Conservation (phyloP, 345 rosid species). For the Salix udensis region DNA sequence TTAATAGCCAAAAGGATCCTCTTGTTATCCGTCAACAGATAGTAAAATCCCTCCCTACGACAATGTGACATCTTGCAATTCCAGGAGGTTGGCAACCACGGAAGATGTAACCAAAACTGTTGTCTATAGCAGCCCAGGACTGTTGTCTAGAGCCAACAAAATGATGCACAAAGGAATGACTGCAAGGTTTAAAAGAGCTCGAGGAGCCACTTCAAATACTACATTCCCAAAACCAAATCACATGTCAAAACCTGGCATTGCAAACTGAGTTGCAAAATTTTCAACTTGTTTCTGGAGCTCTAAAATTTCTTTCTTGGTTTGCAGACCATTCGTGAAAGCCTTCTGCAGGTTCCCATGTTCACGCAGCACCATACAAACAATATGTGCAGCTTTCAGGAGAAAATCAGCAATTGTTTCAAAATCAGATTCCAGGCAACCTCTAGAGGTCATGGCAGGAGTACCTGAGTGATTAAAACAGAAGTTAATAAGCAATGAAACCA, state of each 20-base stretch:
- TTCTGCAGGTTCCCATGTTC: constrained; percentile 16
- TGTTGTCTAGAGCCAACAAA: background rate
- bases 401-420: constrained; percentile 26
- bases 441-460: constrained; percentile 30
- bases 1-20: background rate
- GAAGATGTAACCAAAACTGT: background rate
- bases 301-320: constrained; percentile 10
- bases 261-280: constrained; percentile 28
- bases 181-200: background rate
- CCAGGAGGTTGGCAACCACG: background rate
- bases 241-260: constrained; percentile 26
- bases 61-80: background rate
- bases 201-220: background rate
- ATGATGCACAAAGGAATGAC: background rate
- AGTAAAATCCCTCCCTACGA: background rate
- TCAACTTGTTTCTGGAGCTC: constrained; percentile 24
- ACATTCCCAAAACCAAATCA: background rate
- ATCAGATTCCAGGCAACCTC: constrained; percentile 30
- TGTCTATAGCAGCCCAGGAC: background rate
- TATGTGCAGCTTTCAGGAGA: constrained; percentile 23
- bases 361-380: constrained; percentile 9
- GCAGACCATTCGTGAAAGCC: constrained; percentile 15
- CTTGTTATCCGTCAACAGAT: background rate
- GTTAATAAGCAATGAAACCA: background rate
- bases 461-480: constrained; percentile 8